Conservation (phyloP, 2,329 filamentous ascomycete species). For the Endothia cerciana region DNA sequence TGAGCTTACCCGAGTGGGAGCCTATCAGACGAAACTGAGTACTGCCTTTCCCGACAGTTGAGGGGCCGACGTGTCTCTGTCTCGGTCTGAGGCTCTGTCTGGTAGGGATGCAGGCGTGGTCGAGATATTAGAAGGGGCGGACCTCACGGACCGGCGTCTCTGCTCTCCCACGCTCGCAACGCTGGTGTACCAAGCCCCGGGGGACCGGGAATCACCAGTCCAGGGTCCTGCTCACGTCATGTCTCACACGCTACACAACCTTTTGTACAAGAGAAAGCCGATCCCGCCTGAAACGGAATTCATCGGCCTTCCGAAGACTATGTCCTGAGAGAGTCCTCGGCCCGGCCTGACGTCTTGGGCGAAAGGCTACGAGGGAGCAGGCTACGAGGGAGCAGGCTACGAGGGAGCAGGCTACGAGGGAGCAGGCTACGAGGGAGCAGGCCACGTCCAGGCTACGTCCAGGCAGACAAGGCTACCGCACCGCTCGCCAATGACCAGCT, state of each 20-base stretch:
- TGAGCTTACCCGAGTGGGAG: too few species aligned
- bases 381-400: too few species aligned
- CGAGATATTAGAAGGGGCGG: not conserved
- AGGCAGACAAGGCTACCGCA: not conserved
- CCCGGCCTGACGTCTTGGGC: too few species aligned
- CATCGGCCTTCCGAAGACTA: not conserved
- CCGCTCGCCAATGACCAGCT: conserved; percentile 30
- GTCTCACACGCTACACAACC: not conserved
- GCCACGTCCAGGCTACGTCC: too few species aligned
- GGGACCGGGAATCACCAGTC: conserved; percentile 1
- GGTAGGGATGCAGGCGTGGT: not conserved
- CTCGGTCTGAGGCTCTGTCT: not conserved
- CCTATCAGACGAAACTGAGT: too few species aligned
- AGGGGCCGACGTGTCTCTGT: not conserved
- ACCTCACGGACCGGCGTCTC: too few species aligned
- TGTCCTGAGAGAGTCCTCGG: too few species aligned
- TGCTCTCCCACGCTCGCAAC: not conserved
- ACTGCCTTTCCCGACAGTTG: too few species aligned
- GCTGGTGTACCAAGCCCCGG: not conserved
- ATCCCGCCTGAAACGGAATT: conserved; percentile 7
- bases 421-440: too few species aligned
- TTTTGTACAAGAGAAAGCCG: not conserved
- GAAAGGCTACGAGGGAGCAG: too few species aligned
- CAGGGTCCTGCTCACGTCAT: conserved; percentile 18
- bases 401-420: too few species aligned